These are phyloP conservation scores for Globisporangium camurandrum DNA, from an alignment of 352 stramenopile species.

Conservation along the genomic window DNA sequence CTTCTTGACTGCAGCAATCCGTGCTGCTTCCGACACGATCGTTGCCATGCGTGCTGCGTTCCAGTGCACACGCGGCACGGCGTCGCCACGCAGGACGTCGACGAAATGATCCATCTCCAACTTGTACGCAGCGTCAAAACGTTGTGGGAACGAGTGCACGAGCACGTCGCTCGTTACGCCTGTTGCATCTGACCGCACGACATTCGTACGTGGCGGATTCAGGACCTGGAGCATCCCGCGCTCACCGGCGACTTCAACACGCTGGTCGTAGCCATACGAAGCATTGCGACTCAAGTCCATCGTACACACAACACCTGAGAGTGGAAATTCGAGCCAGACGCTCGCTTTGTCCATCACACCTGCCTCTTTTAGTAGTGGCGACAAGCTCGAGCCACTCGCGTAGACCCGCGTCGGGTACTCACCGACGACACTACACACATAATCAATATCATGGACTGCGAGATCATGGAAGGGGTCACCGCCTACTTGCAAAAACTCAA, in stretches of 20 bases:
- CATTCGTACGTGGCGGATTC: conserved; percentile 59
- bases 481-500: conserved; percentile 82
- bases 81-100: conserved; percentile 33
- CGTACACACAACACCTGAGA: conserved; percentile 74
- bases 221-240: conserved; percentile 62
- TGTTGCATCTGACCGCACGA: conserved; percentile 35
- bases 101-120: conserved; percentile 84
- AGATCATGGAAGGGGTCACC: conserved; percentile 91
- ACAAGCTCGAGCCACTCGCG: conserved; percentile 69
- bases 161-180: conserved; percentile 55
- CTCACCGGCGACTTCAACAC: conserved; percentile 84
- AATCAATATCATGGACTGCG: conserved; percentile 90
- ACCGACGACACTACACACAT: conserved; percentile 68
- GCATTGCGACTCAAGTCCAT: conserved; percentile 83
- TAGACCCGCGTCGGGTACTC: conserved; percentile 81
- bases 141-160: conserved; percentile 84
- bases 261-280: conserved; percentile 90
- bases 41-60: conserved; percentile 70
- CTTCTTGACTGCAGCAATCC: conserved; percentile 50
- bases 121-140: conserved; percentile 83
- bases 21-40: conserved; percentile 63
- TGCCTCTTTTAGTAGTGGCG: conserved; percentile 47
- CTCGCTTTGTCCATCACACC: conserved; percentile 82
- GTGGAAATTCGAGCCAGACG: conserved; percentile 69
- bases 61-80: conserved; percentile 51